Evolutionary conservation across 805 yeast genomes (phyloP), one percentile per base, ranked within the genome.

Genomic region (Candida maris): DNA sequence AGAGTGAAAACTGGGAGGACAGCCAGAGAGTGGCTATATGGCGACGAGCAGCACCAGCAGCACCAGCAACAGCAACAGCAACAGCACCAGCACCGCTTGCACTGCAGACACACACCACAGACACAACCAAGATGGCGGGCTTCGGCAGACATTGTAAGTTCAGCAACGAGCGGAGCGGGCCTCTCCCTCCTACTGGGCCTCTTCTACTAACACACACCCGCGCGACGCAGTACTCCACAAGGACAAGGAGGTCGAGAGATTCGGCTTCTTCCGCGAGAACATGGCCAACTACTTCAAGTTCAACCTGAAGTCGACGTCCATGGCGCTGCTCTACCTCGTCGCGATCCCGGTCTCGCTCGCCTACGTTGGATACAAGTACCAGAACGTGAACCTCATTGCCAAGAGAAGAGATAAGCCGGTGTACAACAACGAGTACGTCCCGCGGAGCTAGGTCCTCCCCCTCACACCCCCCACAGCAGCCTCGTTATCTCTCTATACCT

Each of bases 91-190:
- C n/a, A n/a, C n/a, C n/a, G n/a, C n/a, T n/a, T n/a, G n/a, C n/a
- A n/a, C n/a, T n/a, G n/a, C n/a, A n/a, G n/a, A n/a, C n/a, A n/a
- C n/a, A n/a, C n/a, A n/a, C n/a, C n/a, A n/a, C n/a, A n/a, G n/a
- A n/a, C n/a, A n/a, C n/a, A 12, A 20, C 15, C 37, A 48, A 34
- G 19, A 57, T 57, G 62, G 61, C 61, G 17, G 61, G 57, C 14
- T 55, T 55, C 37, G 61, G 58, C 39, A 57, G 62, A 57, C 62
- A 57, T 39, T 44, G 61, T 56, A 53, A 42, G 61, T 54, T 35
- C 6, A 8, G 6, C 29, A 6, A 23, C 6, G n/a, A 9, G n/a
- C n/a, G n/a, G n/a, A n/a, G n/a, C n/a, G n/a, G n/a, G n/a, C n/a
- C n/a, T n/a, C n/a, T n/a, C n/a, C n/a, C n/a, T n/a, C n/a, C n/a